phyloP scores from a whole-genome alignment of 352 stramenopile genomes.

The Phytophthora citrophthora region DNA sequence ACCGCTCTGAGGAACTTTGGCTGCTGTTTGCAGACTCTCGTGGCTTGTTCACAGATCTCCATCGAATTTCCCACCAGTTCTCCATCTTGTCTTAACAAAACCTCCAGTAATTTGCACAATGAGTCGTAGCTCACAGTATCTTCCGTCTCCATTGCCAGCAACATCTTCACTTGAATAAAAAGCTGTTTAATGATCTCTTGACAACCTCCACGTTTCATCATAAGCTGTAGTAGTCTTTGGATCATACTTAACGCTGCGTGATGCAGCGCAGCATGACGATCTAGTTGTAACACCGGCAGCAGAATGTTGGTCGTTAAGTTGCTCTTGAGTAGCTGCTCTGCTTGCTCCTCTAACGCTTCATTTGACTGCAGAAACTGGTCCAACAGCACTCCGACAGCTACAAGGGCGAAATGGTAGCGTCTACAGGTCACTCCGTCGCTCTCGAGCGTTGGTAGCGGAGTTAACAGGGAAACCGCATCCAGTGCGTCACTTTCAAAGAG shows the following conservation, averaged over 20 bases:
- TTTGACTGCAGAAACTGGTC: conserved; percentile 26
- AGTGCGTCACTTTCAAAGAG: conserved; percentile 34
- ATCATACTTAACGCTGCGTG: conserved; percentile 34
- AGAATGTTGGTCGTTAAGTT: conserved; percentile 32
- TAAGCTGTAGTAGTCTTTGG: conserved; percentile 24
- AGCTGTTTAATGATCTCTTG: conserved; percentile 9
- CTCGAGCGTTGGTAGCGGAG: conserved; percentile 34
- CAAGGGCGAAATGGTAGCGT: conserved; percentile 58
- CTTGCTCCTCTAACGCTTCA: neutral
- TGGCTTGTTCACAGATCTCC: conserved; percentile 48
- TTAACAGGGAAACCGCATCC: conserved; percentile 40
- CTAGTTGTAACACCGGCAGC: conserved; percentile 34
- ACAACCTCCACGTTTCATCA: neutral
- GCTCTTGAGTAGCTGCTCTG: conserved; percentile 8
- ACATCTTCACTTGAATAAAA: conserved; percentile 5
- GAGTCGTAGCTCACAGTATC: conserved; percentile 45
- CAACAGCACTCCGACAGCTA: conserved; percentile 37
- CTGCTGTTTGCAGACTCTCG: conserved; percentile 39
- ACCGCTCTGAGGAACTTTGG: conserved; percentile 59
- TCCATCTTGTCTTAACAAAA: conserved; percentile 39
- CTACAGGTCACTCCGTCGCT: conserved; percentile 21
- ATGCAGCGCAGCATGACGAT: conserved; percentile 38
- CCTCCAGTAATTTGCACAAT: conserved; percentile 55
- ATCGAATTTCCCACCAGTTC: conserved; percentile 22
- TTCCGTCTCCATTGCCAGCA: conserved; percentile 15